These are phyloP conservation scores for Carallia pectinifolia DNA, from an alignment of 345 rosid genomes.

Conservation along the genomic window DNA sequence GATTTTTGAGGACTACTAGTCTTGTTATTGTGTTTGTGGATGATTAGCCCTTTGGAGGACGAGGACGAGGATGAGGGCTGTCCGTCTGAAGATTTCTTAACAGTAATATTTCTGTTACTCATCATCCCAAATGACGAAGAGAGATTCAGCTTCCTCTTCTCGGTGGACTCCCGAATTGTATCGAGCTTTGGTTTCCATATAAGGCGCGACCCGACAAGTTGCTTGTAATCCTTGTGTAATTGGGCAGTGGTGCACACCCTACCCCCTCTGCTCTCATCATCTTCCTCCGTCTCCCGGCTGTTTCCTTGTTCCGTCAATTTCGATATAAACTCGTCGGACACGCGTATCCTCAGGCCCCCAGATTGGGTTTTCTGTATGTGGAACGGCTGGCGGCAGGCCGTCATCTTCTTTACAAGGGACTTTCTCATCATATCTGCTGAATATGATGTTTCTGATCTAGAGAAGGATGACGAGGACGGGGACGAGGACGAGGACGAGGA, in stretches of 20 bases:
- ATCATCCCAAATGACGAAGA: slow-evolving; percentile 48
- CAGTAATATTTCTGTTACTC: slow-evolving; percentile 40
- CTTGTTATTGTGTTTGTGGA: slow-evolving; percentile 6
- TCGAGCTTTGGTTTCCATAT: slow-evolving; percentile 85
- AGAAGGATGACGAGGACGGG: background rate
- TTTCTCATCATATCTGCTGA: slow-evolving; percentile 23
- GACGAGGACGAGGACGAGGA: slow-evolving; percentile 11
- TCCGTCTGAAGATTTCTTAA: background rate
- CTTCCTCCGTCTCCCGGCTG: slow-evolving; percentile 2
- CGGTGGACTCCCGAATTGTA: slow-evolving; percentile 54
- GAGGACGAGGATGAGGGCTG: too few species aligned
- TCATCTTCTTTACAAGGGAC: slow-evolving; percentile 29
- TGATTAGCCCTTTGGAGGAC: too few species aligned
- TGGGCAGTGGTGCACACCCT: slow-evolving; percentile 65
- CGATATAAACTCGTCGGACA: slow-evolving; percentile 74
- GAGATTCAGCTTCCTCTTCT: slow-evolving; percentile 32
- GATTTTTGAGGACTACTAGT: background rate
- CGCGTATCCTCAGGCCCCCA: slow-evolving; percentile 60
- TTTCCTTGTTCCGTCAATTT: slow-evolving; percentile 52
- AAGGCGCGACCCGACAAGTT: slow-evolving; percentile 44
- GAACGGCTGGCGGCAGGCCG: slow-evolving; percentile 44
- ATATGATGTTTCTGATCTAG: background rate
- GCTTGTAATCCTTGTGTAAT: slow-evolving; percentile 61
- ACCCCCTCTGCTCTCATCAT: slow-evolving; percentile 10
- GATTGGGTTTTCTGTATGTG: slow-evolving; percentile 54